A percentile compares a stretch with the other conserved stretches of the same genome.
Evolutionary conservation across 192 early-diverging fungal species (phyloP).

Genomic region (Dispira parvispora): DNA sequence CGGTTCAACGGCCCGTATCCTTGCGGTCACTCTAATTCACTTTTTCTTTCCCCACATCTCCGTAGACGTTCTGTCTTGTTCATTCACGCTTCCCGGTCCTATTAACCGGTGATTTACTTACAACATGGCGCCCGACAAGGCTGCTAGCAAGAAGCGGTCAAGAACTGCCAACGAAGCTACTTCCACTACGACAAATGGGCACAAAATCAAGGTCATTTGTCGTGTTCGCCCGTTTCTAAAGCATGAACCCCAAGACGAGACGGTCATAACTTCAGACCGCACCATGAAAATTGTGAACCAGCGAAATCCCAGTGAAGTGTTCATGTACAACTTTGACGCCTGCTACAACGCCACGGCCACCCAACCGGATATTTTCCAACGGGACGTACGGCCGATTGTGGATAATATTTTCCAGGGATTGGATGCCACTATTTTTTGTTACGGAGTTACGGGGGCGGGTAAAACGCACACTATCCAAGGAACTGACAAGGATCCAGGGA

Average conservation of each 20-base stretch:
- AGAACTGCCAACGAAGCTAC: too few relatives aligned
- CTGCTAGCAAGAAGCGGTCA: too few relatives aligned
- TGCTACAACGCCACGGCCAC: conserved; percentile 26
- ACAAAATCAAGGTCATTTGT: conserved; percentile 41
- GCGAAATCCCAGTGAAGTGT: conserved; percentile 26
- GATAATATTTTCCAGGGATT: conserved; percentile 35
- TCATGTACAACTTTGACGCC: conserved; percentile 25
- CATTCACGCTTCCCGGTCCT: too few relatives aligned
- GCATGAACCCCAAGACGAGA: conserved; percentile 29
- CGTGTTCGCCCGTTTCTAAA: conserved; percentile 42
- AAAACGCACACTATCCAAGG: conserved; percentile 53
- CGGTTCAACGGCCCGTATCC: too few relatives aligned
- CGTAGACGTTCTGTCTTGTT: too few relatives aligned
- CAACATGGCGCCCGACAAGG: too few relatives aligned
- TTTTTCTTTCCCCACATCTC: too few relatives aligned
- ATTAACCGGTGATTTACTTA: too few relatives aligned
- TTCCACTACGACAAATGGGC: background rate
- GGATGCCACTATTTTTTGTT: conserved; percentile 50
- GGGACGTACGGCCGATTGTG: conserved; percentile 36
- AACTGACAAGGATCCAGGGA: conserved; percentile 30
- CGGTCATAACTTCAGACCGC: conserved; percentile 21
- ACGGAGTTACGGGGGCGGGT: conserved; percentile 47
- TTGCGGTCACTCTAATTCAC: too few relatives aligned
- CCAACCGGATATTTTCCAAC: conserved; percentile 30
- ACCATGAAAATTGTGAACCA: conserved; percentile 34